Base-by-base conservation (phyloP, 306 rosid genomes). In the Pterocarpus santalinus region DNA sequence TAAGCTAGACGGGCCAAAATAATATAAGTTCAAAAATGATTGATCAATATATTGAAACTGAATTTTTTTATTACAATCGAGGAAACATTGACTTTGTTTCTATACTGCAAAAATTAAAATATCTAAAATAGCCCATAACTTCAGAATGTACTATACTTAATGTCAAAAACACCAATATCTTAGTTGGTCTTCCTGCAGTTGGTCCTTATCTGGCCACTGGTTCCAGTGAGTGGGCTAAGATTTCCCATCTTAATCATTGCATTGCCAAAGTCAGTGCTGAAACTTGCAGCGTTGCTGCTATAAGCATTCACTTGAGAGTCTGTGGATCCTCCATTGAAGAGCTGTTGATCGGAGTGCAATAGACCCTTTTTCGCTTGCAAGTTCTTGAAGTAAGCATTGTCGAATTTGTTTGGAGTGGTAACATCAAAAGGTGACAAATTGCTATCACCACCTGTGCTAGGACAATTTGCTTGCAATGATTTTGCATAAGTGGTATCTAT, bases 211-310 rank as follows among this genome's bases (percentile, higher is more conserved):
- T 90, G 89, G 71, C 97, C 94, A 55, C 71, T 69, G 28, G 92
- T 79, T 11, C 94, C 97, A 0, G 94, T 89, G 22, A 86, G 91
- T 16, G 91, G 94, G 56, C 90, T 85, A 7, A 91, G 89, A 34
- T 87, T 86, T 11, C 94, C 86, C 97, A 91, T 89, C 81, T 86
- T 91, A 17, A 79, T 22, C 89, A 89, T 89, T 1, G 94, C 93
- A 7, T 80, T 86, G 12, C 85, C 94, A 61, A 91, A 91, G 33
- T 91, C 96, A 4, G 81, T 46, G 12, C 32, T 65, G 60, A 91
- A 88, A 63, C 12, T 87, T 9, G 22, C 71, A 2, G 75, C 58
- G 4, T 84, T 60, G 58, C 1, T 83, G 34, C 41, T 61, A 22
- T 91, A 91, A 55, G 80, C 32, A 46, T 49, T 80, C 2, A 92